Conservation (phyloP, 2,329 filamentous ascomycete genomes). For the Golovinomyces cichoracearum region DNA sequence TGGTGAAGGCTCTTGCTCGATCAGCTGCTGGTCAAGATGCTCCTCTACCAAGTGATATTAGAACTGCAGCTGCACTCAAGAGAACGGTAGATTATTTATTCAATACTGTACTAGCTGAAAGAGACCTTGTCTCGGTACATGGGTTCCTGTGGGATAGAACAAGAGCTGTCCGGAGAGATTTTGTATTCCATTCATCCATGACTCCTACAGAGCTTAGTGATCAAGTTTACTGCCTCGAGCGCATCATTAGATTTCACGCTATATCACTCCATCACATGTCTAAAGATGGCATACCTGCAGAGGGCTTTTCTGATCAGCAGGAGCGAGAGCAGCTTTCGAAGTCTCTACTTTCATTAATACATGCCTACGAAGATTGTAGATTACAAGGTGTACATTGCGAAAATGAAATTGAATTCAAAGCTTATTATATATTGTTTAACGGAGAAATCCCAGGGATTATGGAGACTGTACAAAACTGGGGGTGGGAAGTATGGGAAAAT, state of each 20-base stretch:
- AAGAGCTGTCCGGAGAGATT: slow-evolving; percentile 39
- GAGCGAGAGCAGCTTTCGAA: slow-evolving; percentile 42
- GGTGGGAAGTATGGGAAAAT: slow-evolving; percentile 27
- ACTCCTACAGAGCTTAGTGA: slow-evolving; percentile 26
- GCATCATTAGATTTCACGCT: slow-evolving; percentile 40
- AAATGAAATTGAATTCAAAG: slow-evolving; percentile 40
- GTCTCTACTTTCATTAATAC: slow-evolving; percentile 35
- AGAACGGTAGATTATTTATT: slow-evolving; percentile 37
- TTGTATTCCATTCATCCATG: slow-evolving; percentile 39
- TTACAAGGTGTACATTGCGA: slow-evolving; percentile 29
- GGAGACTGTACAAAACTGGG: slow-evolving; percentile 30
- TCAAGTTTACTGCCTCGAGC: slow-evolving; percentile 37
- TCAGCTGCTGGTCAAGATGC: slow-evolving; percentile 43
- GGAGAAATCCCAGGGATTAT: slow-evolving; percentile 30
- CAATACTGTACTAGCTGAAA: slow-evolving; percentile 28
- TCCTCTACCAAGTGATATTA: slow-evolving; percentile 40
- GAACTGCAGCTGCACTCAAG: slow-evolving; percentile 31
- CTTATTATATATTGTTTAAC: slow-evolving; percentile 38
- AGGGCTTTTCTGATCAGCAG: slow-evolving; percentile 39
- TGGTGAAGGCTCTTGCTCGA: slow-evolving; percentile 42
- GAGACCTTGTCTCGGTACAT: slow-evolving; percentile 30
- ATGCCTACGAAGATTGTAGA: slow-evolving; percentile 39
- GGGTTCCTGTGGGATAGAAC: slow-evolving; percentile 44
- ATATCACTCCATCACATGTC: slow-evolving; percentile 37
- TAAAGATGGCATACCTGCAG: slow-evolving; percentile 25